Evolutionary conservation across 1,284 basidiomycete genomes (phyloP).

Genomic region (Polyporus tsugae): DNA sequence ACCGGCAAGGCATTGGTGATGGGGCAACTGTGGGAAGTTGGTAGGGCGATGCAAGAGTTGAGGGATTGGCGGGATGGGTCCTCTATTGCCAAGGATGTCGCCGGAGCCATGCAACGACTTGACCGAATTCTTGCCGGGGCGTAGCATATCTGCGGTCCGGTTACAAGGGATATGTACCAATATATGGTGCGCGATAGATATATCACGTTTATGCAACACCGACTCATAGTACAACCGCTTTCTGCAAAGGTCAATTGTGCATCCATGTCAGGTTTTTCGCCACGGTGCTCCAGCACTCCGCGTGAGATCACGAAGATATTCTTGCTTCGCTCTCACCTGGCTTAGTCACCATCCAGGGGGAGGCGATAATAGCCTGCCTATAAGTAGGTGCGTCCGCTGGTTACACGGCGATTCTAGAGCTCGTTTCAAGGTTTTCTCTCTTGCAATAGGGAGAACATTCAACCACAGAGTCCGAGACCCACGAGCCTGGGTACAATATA

Average conservation of each 20-base stretch:
- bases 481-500: background rate
- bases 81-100: slow-evolving; percentile 12
- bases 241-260: background rate
- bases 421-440: background rate
- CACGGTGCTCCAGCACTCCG: background rate
- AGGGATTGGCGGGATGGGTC: slow-evolving; percentile 19
- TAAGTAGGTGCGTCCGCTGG: background rate
- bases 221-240: background rate
- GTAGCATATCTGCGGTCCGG: background rate
- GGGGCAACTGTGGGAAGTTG: slow-evolving; percentile 11
- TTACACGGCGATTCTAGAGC: background rate
- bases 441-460: slow-evolving; percentile 1
- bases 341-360: background rate
- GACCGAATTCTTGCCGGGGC: background rate
- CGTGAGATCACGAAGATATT: background rate
- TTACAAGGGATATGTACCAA: background rate
- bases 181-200: background rate
- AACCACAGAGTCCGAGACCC: background rate
- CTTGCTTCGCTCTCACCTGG: background rate
- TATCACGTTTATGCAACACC: background rate
- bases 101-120: slow-evolving; percentile 12
- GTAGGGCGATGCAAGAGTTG: slow-evolving; percentile 9
- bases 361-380: background rate
- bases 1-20: slow-evolving; percentile 5
- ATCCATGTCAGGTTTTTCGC: background rate